Evolutionary conservation across 2,329 filamentous ascomycete species (phyloP), one percentile per base, ranked within the genome.

Genomic region (Delphinella strobiligena): DNA sequence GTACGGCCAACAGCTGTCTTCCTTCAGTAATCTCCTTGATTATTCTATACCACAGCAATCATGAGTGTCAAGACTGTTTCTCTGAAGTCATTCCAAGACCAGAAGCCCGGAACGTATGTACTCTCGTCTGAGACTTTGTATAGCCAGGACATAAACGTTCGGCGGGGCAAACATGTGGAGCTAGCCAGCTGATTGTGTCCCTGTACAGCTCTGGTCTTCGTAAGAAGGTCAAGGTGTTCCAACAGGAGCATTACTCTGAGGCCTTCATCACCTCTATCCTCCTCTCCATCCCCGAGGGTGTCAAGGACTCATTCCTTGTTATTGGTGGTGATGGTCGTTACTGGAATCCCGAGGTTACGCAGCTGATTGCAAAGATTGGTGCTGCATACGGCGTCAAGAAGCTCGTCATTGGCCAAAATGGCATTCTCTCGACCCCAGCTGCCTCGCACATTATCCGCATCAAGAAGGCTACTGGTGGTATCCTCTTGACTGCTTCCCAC

Each of bases 301-400:
- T 72, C 40, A 69, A 95, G 57, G 88, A 78, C 52, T 75, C 86
- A 34, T 89, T 85, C 68, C 80, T 98, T 49, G 89, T 98, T 62
- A 94, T 98, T 61, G 91, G 88, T 56, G 91, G 91, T 56, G 91
- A 98, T 71, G 91, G 91, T 46, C 83, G 91, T 49, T 98, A 79
- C 75, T 96, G 82, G 77, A 98, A 98, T 68, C 83, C 88, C 34
- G 89, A 96, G 62, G 89, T 93, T 46, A 82, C 93, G 52, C 89
- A 96, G 68, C 67, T 93, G 65, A 96, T 96, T 61, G 89, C 89
- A 53, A 94, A 94, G 73, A 96, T 98, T 56, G 81, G 87, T 61
- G 83, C 86, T 51, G 91, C 88, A 39, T 96, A 98, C 59, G 91
- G 91, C 47, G 91, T 96, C 59, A 96, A 94, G 83, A 98, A 96